Evolutionary conservation across 2,329 filamentous ascomycete species (phyloP).

Genomic region (Colletotrichum tamarilloi): DNA sequence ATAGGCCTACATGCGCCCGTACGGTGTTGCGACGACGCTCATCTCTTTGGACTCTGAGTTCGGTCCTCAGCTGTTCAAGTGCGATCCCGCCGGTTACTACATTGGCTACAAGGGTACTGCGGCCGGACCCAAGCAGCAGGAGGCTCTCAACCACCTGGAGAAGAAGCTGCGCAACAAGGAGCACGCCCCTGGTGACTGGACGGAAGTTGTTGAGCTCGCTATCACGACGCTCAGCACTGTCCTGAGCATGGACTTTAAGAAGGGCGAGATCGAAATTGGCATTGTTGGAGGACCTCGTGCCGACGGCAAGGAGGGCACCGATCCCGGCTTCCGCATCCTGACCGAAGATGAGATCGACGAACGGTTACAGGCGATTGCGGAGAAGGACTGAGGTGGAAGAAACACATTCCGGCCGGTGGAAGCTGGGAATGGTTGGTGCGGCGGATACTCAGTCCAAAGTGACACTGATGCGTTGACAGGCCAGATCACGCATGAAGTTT

Average conservation of each 20-base stretch:
- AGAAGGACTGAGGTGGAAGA: constrained; percentile 83
- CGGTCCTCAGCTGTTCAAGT: constrained; percentile 97
- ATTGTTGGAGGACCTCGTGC: constrained; percentile 89
- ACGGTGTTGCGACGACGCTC: constrained; percentile 94
- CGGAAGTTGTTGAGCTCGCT: constrained; percentile 96
- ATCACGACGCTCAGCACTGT: constrained; percentile 97
- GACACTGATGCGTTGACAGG: constrained; percentile 20
- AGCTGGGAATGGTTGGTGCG: constrained; percentile 25
- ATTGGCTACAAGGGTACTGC: constrained; percentile 98
- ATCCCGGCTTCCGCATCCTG: constrained; percentile 84
- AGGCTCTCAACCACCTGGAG: constrained; percentile 97
- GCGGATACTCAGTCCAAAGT: constrained; percentile 19
- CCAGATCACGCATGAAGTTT: constrained; percentile 16
- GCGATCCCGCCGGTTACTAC: constrained; percentile 97
- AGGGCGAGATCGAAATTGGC: constrained; percentile 97
- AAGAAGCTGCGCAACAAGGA: constrained; percentile 99
- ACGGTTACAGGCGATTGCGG: constrained; percentile 95
- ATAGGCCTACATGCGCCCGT: constrained; percentile 94
- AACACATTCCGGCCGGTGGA: constrained; percentile 19
- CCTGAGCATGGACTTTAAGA: constrained; percentile 99
- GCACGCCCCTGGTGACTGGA: constrained; percentile 89
- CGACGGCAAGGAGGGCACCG: constrained; percentile 86
- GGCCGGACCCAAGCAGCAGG: constrained; percentile 97
- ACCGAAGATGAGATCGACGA: constrained; percentile 99
- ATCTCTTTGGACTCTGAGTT: constrained; percentile 93